Percentiles rank a stretch among this genome's conserved stretches.
phyloP scores from a whole-genome alignment of 2,329 filamentous ascomycete genomes.

The Aspergillus pseudoterreus region DNA sequence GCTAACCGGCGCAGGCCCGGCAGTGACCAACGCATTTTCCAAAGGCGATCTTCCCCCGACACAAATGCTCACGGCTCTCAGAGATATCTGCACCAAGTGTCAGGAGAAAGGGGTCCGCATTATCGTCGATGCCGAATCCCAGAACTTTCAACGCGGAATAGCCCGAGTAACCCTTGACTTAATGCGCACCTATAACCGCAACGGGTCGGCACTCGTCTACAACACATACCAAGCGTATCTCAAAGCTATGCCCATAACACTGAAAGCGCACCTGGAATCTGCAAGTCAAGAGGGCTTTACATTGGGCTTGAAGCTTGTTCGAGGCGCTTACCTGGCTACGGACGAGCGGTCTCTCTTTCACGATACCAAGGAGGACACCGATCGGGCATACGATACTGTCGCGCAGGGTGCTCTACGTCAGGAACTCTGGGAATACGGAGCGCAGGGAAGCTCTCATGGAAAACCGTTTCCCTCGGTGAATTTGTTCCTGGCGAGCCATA shows the following conservation, averaged over 20 bases:
- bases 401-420: slow-evolving; percentile 63
- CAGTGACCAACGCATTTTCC: slow-evolving; percentile 65
- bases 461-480: slow-evolving; percentile 54
- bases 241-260: slow-evolving; percentile 56
- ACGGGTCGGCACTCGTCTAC: slow-evolving; percentile 67
- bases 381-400: slow-evolving; percentile 68
- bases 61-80: slow-evolving; percentile 65
- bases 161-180: slow-evolving; percentile 76
- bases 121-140: slow-evolving; percentile 84
- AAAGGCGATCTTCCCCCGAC: slow-evolving; percentile 59
- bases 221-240: slow-evolving; percentile 77
- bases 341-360: slow-evolving; percentile 69
- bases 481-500: slow-evolving; percentile 80
- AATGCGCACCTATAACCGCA: slow-evolving; percentile 70
- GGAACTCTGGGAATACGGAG: slow-evolving; percentile 24
- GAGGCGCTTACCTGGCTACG: slow-evolving; percentile 68
- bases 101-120: slow-evolving; percentile 66
- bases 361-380: slow-evolving; percentile 68
- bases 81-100: slow-evolving; percentile 59
- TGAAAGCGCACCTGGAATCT: slow-evolving; percentile 57
- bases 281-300: slow-evolving; percentile 61
- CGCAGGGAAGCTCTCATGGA: background rate
- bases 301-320: slow-evolving; percentile 70
- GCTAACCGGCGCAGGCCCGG: slow-evolving; percentile 75
- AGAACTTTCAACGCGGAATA: slow-evolving; percentile 72